Conservation (phyloP, 805 yeast genomes). For the Candida stauntonica region DNA sequence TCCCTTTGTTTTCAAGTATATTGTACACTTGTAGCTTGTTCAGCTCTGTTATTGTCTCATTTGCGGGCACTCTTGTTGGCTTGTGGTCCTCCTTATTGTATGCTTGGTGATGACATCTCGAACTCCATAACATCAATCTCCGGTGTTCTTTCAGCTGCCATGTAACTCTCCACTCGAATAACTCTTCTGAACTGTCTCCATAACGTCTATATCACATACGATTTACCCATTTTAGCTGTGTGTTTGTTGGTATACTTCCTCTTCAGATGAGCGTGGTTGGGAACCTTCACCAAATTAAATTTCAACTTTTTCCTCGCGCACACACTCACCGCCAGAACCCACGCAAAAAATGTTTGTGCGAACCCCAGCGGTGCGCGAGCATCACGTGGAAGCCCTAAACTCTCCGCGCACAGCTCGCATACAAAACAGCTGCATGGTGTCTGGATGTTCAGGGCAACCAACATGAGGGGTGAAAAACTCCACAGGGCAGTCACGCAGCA, state of each 20-base stretch:
- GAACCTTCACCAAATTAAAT: constrained; percentile 15
- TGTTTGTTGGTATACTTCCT: constrained; percentile 12
- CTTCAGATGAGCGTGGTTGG: constrained; percentile 4
- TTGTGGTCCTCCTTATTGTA: too few relatives aligned
- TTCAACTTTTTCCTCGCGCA: constrained; percentile 19
- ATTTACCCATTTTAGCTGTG: constrained; percentile 29
- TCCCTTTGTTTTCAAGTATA: too few relatives aligned
- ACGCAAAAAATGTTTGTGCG: constrained; percentile 11
- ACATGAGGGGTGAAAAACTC: too few relatives aligned
- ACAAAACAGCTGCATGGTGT: constrained; percentile 2
- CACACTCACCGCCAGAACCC: constrained; percentile 1
- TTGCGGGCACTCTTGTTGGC: too few relatives aligned
- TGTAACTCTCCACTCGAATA: background rate
- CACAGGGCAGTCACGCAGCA: too few relatives aligned
- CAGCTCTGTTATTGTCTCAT: too few relatives aligned
- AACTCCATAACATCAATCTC: too few relatives aligned
- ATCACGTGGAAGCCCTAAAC: constrained; percentile 11
- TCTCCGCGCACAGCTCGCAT: constrained; percentile 1
- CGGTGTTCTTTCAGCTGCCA: background rate
- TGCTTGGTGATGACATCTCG: too few relatives aligned
- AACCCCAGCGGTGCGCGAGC: background rate
- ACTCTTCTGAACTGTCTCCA: background rate
- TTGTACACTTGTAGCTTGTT: too few relatives aligned
- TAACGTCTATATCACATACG: constrained; percentile 19
- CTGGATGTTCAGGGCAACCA: constrained; percentile 8